These are phyloP conservation scores for Tolypocladium pustulatum DNA, from an alignment of 2,329 filamentous ascomycete species.

Conservation along the genomic window DNA sequence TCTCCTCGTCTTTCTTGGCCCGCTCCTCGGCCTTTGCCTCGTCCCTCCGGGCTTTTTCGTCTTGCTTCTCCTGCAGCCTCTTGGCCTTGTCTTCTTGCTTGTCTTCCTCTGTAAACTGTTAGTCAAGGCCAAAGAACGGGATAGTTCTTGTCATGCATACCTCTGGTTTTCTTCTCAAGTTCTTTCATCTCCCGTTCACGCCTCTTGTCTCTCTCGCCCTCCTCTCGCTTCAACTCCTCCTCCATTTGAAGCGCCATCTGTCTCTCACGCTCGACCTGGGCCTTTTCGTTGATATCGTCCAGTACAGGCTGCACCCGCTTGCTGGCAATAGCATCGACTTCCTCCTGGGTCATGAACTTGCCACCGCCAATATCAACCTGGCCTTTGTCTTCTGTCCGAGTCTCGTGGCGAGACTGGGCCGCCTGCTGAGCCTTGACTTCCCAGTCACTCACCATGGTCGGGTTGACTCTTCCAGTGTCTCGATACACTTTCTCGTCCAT, in stretches of 20 bases:
- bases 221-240: conserved; percentile 45
- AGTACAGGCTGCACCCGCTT: conserved; percentile 71
- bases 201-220: conserved; percentile 33
- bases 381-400: conserved; percentile 42
- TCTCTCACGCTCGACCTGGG: conserved; percentile 59
- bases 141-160: conserved; percentile 32
- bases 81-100: conserved; percentile 26
- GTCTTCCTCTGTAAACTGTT: conserved; percentile 28
- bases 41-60: conserved; percentile 16
- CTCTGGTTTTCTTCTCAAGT: conserved; percentile 43
- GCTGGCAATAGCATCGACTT: conserved; percentile 70
- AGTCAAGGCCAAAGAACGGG: conserved; percentile 4
- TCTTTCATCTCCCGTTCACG: conserved; percentile 44
- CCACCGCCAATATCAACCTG: conserved; percentile 68
- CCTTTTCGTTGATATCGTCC: conserved; percentile 73
- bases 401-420: conserved; percentile 54
- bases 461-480: conserved; percentile 63
- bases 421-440: conserved; percentile 63
- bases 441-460: conserved; percentile 64
- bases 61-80: conserved; percentile 31
- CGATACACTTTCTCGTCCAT: conserved; percentile 76
- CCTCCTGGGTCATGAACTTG: conserved; percentile 65
- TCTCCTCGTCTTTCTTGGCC: conserved; percentile 40
- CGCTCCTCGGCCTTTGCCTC: conserved; percentile 17
- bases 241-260: conserved; percentile 55